Evolutionary conservation across 345 rosid species (phyloP).

Genomic region (Sisymbrium altissimum): DNA sequence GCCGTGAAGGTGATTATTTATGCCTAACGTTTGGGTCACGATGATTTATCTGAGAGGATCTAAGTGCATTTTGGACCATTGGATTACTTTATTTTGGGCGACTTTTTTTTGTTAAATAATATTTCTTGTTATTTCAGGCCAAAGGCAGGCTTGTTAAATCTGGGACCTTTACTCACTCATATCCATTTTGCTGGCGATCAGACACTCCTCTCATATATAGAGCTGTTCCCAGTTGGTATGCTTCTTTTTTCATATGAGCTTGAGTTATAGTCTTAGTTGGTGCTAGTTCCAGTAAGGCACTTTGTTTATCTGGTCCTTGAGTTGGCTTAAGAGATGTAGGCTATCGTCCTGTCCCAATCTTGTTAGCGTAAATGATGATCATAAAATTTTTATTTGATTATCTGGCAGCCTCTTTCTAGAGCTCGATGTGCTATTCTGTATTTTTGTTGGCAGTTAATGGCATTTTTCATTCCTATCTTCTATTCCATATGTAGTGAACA

Average conservation of each 20-base stretch:
- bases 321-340: conserved; percentile 1
- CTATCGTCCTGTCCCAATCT: background rate
- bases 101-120: background rate
- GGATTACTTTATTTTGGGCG: background rate
- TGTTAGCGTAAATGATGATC: background rate
- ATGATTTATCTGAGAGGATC: conserved; percentile 6
- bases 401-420: background rate
- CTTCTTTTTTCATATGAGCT: conserved; percentile 11
- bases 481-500: background rate
- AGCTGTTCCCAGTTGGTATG: conserved; percentile 97
- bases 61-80: background rate
- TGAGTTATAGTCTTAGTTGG: conserved; percentile 13
- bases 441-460: background rate
- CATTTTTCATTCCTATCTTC: conserved; percentile 7
- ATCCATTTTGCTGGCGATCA: conserved; percentile 95
- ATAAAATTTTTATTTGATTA: background rate
- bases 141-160: conserved; percentile 88
- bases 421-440: background rate
- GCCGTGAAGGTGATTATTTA: conserved; percentile 64
- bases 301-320: background rate
- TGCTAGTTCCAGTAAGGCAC: conserved; percentile 11
- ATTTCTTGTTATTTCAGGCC: conserved; percentile 48
- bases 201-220: conserved; percentile 92
- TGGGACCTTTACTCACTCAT: conserved; percentile 78
- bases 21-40: background rate